phyloP scores from a whole-genome alignment of 129 eudicot species.

The Silybum marianum region DNA sequence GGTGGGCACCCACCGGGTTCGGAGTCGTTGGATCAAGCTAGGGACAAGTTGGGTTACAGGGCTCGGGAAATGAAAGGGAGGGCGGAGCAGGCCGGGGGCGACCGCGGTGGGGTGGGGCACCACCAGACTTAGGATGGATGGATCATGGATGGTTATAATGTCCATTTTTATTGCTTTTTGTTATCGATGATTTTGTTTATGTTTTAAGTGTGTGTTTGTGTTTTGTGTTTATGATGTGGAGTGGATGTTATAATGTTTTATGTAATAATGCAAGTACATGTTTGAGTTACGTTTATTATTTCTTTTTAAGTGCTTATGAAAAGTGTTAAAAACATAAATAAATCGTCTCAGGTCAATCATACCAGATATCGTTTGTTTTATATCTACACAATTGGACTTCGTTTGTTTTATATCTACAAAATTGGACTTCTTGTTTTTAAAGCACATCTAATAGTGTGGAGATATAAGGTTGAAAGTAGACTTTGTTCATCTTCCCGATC shows the following conservation, averaged over 20 bases:
- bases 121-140: constrained; percentile 1
- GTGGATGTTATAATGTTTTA: constrained; percentile 12
- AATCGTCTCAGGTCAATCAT: too few relatives aligned
- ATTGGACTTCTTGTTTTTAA: too few relatives aligned
- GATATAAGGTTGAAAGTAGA: too few relatives aligned
- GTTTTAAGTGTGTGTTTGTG: neutral
- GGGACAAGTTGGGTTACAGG: constrained; percentile 45
- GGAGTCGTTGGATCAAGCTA: constrained; percentile 51
- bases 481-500: too few relatives aligned
- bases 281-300: neutral
- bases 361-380: too few relatives aligned
- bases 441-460: too few relatives aligned
- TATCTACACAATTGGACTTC: too few relatives aligned
- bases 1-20: constrained; percentile 53
- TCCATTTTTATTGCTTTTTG: constrained; percentile 15
- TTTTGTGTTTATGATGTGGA: constrained; percentile 3
- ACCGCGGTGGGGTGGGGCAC: constrained; percentile 24
- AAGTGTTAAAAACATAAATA: too few relatives aligned
- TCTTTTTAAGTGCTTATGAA: too few relatives aligned
- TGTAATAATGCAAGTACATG: constrained; percentile 8
- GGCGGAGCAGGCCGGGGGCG: constrained; percentile 42
- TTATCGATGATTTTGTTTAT: constrained; percentile 7
- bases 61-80: constrained; percentile 64
- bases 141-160: neutral
- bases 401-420: too few relatives aligned